Base-by-base conservation (phyloP, 2,329 filamentous ascomycete species). In the Furcasterigmium furcatum region DNA sequence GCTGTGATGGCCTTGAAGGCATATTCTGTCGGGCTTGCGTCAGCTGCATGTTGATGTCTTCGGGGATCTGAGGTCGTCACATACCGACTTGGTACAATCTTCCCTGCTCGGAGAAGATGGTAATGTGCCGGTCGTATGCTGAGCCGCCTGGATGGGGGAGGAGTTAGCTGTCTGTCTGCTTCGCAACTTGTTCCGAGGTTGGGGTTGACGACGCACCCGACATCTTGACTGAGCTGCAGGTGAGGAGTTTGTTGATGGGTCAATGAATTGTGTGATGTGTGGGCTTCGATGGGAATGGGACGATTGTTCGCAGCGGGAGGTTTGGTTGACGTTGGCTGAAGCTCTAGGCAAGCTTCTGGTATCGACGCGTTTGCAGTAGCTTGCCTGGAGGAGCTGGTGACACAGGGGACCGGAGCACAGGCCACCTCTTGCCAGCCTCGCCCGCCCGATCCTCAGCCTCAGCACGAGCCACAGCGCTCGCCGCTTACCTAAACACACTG, bases 1-100 rank as follows among this genome's bases (percentile, higher is more conserved):
- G 94, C 92, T 58, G 94, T 99, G 73, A 99, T 99, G 48, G 94
- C 94, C 78, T 99, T 99, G 85, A 99, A 99, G 60, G 94, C 94
- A 92, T 99, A 99, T 80, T 99, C 94, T 97, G 66, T n/a, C 43
- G 44, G 51, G 46, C 46, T 29, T 25, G 49, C 39, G 52, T 65
- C 48, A 63, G 56, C 52, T 45, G n/a, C 19, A 32, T 9, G 7
- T 25, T 35, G 20, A 36, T 12, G 34, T 24, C 18, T 20, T 16
- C 32, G 21, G 24, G 13, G 8, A 45, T 22, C 5, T 5, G n/a
- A 27, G 38, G 41, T 45, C 43, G 39, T 48, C 50, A 81, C 91
- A 64, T 81, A 97, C 94, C 94, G 71, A 99, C 94, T 96, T 99
- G 94, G 71, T 97, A 99, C 68, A 99, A 79, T 68, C 94, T 85